phyloP scores from a whole-genome alignment of 139 green algal genomes.

The Asterochloris erici region DNA sequence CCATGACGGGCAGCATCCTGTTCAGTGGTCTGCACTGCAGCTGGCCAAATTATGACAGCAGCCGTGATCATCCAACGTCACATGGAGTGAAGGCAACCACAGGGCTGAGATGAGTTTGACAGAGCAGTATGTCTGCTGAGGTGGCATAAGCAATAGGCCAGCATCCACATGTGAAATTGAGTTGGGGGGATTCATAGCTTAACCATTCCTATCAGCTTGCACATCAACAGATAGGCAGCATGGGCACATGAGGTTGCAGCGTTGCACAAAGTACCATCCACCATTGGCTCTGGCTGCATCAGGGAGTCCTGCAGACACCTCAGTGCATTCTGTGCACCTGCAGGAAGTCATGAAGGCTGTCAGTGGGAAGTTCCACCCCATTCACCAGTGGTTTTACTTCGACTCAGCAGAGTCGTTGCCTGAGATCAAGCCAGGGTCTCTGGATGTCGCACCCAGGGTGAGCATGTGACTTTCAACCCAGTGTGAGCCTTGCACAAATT shows the following conservation, averaged over 20 bases:
- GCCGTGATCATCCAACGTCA: too few relatives aligned
- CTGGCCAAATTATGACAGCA: too few relatives aligned
- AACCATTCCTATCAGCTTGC: too few relatives aligned
- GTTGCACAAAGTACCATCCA: background rate
- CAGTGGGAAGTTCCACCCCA: conserved; percentile 93
- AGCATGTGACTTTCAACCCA: background rate
- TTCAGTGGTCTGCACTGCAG: too few relatives aligned
- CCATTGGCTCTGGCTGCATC: background rate
- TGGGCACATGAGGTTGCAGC: background rate
- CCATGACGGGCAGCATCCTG: too few relatives aligned
- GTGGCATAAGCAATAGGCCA: too few relatives aligned
- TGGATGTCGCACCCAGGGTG: conserved; percentile 38
- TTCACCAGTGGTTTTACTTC: conserved; percentile 94
- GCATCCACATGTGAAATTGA: too few relatives aligned
- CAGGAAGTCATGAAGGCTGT: conserved; percentile 87
- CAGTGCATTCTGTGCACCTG: background rate
- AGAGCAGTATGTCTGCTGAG: too few relatives aligned
- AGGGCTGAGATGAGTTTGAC: too few relatives aligned
- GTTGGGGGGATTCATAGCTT: too few relatives aligned
- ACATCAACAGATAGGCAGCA: background rate
- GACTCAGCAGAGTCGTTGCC: conserved; percentile 79
- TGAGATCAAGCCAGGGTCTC: conserved; percentile 34
- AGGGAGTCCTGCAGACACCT: background rate
- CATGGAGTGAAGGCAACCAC: too few relatives aligned
- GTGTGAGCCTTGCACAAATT: background rate